Evolutionary conservation across 1,284 basidiomycete species (phyloP).

Genomic region (Schizophyllum commune): DNA sequence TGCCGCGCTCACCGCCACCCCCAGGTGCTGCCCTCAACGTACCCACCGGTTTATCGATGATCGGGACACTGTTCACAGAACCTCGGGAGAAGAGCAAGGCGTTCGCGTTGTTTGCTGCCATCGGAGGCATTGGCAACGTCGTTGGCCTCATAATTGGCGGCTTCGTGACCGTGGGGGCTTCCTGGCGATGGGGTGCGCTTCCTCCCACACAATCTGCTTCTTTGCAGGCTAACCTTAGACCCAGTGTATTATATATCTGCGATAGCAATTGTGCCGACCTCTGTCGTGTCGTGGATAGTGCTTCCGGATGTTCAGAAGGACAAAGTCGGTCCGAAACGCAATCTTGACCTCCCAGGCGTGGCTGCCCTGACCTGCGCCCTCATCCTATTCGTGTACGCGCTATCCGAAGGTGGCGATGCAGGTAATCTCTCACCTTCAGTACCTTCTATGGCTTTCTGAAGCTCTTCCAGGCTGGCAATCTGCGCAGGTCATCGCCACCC

Average conservation of each 20-base stretch:
- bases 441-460: not conserved
- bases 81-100: constrained; percentile 12
- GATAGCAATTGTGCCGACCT: constrained; percentile 13
- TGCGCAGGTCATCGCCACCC: constrained; percentile 11
- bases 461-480: constrained; percentile 11
- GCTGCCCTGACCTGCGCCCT: constrained; percentile 11
- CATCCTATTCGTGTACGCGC: constrained; percentile 14
- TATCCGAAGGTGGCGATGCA: constrained; percentile 10
- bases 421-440: constrained; percentile 1
- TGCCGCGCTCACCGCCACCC: not conserved
- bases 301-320: constrained; percentile 7
- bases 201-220: not conserved
- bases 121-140: constrained; percentile 14
- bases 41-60: constrained; percentile 14
- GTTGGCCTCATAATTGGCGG: constrained; percentile 13
- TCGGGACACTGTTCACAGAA: constrained; percentile 10
- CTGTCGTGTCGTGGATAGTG: constrained; percentile 13
- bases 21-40: constrained; percentile 16
- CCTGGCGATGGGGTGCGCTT: constrained; percentile 16
- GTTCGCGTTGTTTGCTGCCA: constrained; percentile 12
- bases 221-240: not conserved
- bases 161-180: constrained; percentile 10
- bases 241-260: constrained; percentile 14
- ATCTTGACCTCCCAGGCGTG: constrained; percentile 14
- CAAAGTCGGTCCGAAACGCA: not conserved